Evolutionary conservation across 1,284 basidiomycete species (phyloP).

Genomic region (Sanghuangporus weigelae): DNA sequence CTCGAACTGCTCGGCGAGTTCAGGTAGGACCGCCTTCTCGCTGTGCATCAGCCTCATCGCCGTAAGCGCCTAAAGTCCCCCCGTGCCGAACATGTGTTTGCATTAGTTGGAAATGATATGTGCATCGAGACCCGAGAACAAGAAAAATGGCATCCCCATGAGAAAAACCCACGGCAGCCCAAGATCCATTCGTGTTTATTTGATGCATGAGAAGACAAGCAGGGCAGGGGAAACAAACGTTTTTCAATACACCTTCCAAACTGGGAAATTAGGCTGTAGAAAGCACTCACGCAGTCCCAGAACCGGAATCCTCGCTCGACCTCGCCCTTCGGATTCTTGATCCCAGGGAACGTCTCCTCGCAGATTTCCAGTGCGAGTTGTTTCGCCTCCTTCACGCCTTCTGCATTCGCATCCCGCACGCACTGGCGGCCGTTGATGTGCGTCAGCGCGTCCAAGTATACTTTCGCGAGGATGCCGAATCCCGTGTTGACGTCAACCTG

Average conservation of each 20-base stretch:
- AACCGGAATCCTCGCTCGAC: slow-evolving; percentile 96
- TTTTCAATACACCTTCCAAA: slow-evolving; percentile 2
- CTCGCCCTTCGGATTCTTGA: slow-evolving; percentile 83
- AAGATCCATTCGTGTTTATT: not conserved
- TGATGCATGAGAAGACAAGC: slow-evolving; percentile 8
- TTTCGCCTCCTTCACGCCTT: slow-evolving; percentile 81
- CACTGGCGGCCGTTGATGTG: slow-evolving; percentile 76
- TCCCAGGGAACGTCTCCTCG: slow-evolving; percentile 90
- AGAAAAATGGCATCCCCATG: slow-evolving; percentile 7
- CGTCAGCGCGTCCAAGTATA: slow-evolving; percentile 88
- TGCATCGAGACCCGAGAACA: not conserved
- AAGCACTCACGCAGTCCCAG: slow-evolving; percentile 86
- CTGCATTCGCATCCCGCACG: slow-evolving; percentile 69
- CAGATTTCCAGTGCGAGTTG: slow-evolving; percentile 85
- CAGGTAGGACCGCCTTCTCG: slow-evolving; percentile 72
- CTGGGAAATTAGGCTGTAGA: slow-evolving; percentile 16
- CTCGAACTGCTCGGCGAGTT: slow-evolving; percentile 92
- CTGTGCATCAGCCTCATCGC: slow-evolving; percentile 86
- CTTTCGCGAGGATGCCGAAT: slow-evolving; percentile 96
- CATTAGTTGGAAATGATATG: not conserved
- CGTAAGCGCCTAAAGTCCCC: slow-evolving; percentile 61
- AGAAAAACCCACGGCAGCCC: not conserved
- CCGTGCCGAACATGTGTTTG: not conserved
- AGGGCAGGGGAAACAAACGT: not conserved
- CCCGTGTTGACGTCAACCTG: slow-evolving; percentile 96